Base-by-base conservation (phyloP, 164 flowering plant genomes). In the Cinnamomum chago region DNA sequence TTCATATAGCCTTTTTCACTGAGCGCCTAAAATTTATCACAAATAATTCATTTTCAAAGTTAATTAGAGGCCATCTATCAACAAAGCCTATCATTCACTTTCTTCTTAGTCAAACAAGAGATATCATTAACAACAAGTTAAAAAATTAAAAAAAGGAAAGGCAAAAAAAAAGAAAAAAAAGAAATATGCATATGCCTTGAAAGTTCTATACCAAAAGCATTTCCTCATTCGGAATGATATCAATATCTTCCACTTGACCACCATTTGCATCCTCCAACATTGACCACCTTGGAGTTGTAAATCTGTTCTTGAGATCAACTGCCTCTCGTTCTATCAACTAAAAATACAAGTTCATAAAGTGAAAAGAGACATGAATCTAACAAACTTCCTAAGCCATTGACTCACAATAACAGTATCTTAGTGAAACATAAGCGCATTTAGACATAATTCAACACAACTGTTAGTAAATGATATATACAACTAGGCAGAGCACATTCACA, bases 1-100 rank as follows among this genome's bases (percentile, higher is more conserved):
- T 96, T 96, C 62, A 92, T 84, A 85, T 96, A 96, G 67, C 99
- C 99, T 72, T 96, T 96, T 79, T 91, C 99, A 82, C 99, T 94
- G 35, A 96, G 47, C 67, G 93, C 91, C 99, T 95, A 83, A 80
- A 79, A 73, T 52, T 25, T 30, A 68, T 33, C 9, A 40, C 14
- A 47, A 15, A 27, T 20, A 7, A 69, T 47, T 51, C 15, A 69
- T 9, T 47, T 10, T 40, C 3, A 6, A 69, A 7, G 24, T 17
- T 23, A 47, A 40, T 22, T 27, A 35, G 2, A 69, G 30, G 58
- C 1, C 72, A 69, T n/a, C 3, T 24, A 74, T 28, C 10, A 9
- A 27, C 20, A 30, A 66, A 66, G 20, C n/a, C 55, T 6, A 18
- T 40, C 30, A 30, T 68, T n/a, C 20, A 35, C 20, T 14, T 66